These are phyloP conservation scores for Suillus luteus DNA, from an alignment of 768 basidiomycete genomes.

Conservation along the genomic window DNA sequence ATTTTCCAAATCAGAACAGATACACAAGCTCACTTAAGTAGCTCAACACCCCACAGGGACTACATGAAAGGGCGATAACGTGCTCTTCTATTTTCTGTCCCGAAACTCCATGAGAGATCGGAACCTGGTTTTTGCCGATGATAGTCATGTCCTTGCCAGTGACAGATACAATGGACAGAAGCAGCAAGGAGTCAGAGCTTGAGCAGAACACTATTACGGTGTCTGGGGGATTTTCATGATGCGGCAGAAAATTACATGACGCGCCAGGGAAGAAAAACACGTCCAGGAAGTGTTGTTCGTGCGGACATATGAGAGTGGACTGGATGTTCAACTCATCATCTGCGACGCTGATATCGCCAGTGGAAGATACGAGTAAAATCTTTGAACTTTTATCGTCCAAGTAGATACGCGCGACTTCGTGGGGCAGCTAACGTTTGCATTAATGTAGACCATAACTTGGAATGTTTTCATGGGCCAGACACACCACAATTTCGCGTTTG, in stretches of 20 bases:
- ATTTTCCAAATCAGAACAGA: background rate
- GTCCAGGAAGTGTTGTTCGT: constrained; percentile 29
- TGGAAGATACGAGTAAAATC: constrained; percentile 36
- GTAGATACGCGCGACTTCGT: constrained; percentile 42
- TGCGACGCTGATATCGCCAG: constrained; percentile 36
- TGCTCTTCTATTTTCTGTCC: background rate
- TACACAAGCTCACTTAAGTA: constrained; percentile 45
- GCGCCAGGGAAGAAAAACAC: constrained; percentile 33
- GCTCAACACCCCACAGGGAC: constrained; percentile 49
- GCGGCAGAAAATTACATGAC: constrained; percentile 31
- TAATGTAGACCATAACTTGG: constrained; percentile 10
- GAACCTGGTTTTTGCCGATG: background rate
- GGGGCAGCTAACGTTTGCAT: constrained; percentile 41
- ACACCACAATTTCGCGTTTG: constrained; percentile 47
- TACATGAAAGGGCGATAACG: constrained; percentile 31
- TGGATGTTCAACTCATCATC: constrained; percentile 31
- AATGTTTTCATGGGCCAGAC: constrained; percentile 26
- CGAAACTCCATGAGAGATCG: constrained; percentile 6
- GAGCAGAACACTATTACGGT: constrained; percentile 27
- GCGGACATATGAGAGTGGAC: constrained; percentile 27
- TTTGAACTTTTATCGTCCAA: constrained; percentile 30
- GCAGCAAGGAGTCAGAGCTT: constrained; percentile 19
- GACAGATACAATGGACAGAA: constrained; percentile 24
- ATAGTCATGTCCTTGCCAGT: constrained; percentile 8
- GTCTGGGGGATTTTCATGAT: constrained; percentile 14